Base-by-base conservation (phyloP, 2,329 filamentous ascomycete species). In the Periconia sp. region DNA sequence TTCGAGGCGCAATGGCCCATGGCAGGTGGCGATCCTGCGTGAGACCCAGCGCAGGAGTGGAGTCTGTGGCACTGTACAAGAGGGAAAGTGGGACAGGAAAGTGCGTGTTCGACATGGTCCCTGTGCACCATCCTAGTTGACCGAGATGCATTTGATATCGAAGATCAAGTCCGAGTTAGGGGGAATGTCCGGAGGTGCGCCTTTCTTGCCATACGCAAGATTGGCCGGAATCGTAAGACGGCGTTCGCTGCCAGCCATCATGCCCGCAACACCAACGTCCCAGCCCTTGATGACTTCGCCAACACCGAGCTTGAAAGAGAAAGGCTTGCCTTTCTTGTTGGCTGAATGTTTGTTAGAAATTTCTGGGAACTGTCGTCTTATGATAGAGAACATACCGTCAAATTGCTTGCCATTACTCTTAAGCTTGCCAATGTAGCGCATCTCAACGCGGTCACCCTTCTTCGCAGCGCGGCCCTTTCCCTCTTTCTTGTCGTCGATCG, bases 241-340 rank as follows among this genome's bases (percentile, higher is more conserved):
- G 65, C 94, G 89, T 81, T 99, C 95, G 63, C 90, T 91, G 65
- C 94, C 94, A 58, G 92, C 86, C 59, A 86, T 79, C 90, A 99
- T 96, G 74, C 95, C 95, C 58, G 82, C 80, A 59, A 99, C 79
- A 75, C 94, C 94, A 55, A 97, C 83, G 71, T 99, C 95, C 95
- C 94, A 97, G 59, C 94, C 94, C 82, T 95, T 94, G 79, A 99
- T 99, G 65, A 99, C 95, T 73, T 97, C 89, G 50, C 92, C 92
- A 69, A 86, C 84, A 59, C 94, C 95, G 49, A 95, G 85, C 80
- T 92, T 95, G 84, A 97, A 97, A 57, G 82, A 82, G 78, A 99
- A 99, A 45, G 95, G 92, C 79, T 95, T 92, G 64, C 94, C 94
- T 79, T 95, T 96, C 83, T 97, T 99, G 83, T 99, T 97, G 73